phyloP scores from a whole-genome alignment of 2,329 filamentous ascomycete species.

The Zymoseptoria passerinii region DNA sequence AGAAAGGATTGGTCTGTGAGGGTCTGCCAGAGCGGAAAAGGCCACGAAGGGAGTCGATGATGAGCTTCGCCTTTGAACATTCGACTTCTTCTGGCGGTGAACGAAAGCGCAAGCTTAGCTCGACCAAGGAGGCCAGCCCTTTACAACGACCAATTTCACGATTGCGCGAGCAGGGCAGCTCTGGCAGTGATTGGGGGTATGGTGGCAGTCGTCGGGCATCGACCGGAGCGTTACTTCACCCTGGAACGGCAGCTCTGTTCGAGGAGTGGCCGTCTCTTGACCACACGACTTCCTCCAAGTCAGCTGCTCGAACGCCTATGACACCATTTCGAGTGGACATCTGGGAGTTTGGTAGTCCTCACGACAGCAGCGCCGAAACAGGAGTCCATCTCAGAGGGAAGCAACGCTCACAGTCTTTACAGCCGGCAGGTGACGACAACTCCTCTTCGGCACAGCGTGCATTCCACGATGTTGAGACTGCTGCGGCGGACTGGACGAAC shows the following conservation, averaged over 20 bases:
- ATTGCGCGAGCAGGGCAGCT: background rate
- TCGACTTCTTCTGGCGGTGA: constrained; percentile 4
- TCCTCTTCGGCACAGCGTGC: background rate
- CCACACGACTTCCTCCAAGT: no score
- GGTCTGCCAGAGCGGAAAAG: constrained; percentile 18
- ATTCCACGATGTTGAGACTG: background rate
- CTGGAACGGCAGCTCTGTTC: background rate
- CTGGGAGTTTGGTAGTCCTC: background rate
- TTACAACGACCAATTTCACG: background rate
- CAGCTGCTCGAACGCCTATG: background rate
- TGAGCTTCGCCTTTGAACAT: background rate
- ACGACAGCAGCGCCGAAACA: background rate
- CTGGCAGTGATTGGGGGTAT: background rate
- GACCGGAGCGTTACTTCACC: background rate
- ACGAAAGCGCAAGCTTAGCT: constrained; percentile 2
- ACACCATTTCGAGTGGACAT: background rate
- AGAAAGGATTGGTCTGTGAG: constrained; percentile 20
- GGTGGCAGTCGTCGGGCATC: background rate
- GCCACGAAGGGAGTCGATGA: constrained; percentile 7
- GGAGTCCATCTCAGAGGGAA: background rate
- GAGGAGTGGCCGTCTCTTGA: background rate
- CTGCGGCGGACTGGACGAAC: background rate
- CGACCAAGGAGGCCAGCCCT: background rate
- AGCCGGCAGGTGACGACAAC: background rate
- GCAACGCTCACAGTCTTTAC: background rate